Base-by-base conservation (phyloP, 495 filamentous ascomycete species). In the Penicillium turbatum region DNA sequence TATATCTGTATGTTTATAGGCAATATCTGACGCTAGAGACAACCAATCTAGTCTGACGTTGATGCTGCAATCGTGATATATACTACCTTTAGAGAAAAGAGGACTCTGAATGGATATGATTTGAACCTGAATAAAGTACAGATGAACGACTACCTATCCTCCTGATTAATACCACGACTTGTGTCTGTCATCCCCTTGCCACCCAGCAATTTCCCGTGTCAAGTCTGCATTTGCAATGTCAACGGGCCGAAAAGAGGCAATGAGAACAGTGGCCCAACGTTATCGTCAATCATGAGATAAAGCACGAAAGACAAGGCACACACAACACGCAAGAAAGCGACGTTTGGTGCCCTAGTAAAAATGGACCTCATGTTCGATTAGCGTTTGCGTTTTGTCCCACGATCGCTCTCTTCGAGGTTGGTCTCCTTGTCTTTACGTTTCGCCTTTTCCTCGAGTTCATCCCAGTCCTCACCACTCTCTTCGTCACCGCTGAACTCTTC, bases 401-500 rank as follows among this genome's bases (percentile, higher is more conserved):
- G 71, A 35, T 86, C 85, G 61, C 92, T 90, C 40, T 90, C 89
- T 6, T 88, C 85, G 51, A 84, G 57, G 9, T 76, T 82, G 36
- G 77, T 76, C 71, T 95, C 90, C 53, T 84, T 74, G 72, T 97
- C 91, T 67, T 90, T 88, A 71, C 85, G 86, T 72, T 87, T 91
- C 10, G 91, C 90, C 73, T 95, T 95, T 72, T 83, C 82, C 74
- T 96, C 91, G 55, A 95, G 63, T 67, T 92, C 90, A 66, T 96
- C 91, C 90, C 90, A 95, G 56, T 92, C 89, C 67, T 95, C 90
- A 37, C 89, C 91, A 57, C 85, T 88, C 43, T 89, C 87, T 31
- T 90, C 89, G 2, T 90, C 88, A 17, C 81, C 85, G 46, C 82
- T 87, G 56, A 87, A 84, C 16, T 82, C 87, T 51, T 56, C 87